Conservation (phyloP, 257 asterid species). For the Solanum medicagineum region DNA sequence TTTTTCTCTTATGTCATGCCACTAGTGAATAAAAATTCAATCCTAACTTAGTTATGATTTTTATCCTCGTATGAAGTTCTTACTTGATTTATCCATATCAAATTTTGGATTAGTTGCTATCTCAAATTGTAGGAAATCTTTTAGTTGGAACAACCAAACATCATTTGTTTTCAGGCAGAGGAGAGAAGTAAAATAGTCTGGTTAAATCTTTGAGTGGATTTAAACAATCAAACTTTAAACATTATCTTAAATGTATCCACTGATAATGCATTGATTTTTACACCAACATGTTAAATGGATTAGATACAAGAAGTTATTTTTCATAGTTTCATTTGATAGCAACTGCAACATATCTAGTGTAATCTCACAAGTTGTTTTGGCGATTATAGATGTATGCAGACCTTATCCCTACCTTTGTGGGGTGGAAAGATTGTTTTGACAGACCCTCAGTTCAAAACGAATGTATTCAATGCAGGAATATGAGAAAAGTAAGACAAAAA, state of each 20-base stretch:
- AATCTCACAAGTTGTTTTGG: not conserved
- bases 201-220: not conserved
- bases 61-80: not conserved
- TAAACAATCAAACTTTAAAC: not conserved
- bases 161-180: not conserved
- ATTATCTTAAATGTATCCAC: not conserved
- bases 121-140: not conserved
- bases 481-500: not conserved
- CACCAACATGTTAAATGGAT: not conserved
- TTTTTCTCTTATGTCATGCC: not conserved
- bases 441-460: not conserved
- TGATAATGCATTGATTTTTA: not conserved
- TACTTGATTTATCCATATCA: not conserved
- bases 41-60: not conserved
- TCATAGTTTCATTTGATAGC: not conserved
- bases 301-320: not conserved
- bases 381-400: not conserved
- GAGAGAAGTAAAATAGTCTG: not conserved
- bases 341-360: not conserved
- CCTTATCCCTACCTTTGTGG: not conserved
- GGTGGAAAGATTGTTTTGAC: not conserved
- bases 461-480: not conserved
- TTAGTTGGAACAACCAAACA: not conserved
- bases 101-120: not conserved
- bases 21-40: not conserved